phyloP scores from a whole-genome alignment of 352 stramenopile genomes.

The Pythium periplocum region DNA sequence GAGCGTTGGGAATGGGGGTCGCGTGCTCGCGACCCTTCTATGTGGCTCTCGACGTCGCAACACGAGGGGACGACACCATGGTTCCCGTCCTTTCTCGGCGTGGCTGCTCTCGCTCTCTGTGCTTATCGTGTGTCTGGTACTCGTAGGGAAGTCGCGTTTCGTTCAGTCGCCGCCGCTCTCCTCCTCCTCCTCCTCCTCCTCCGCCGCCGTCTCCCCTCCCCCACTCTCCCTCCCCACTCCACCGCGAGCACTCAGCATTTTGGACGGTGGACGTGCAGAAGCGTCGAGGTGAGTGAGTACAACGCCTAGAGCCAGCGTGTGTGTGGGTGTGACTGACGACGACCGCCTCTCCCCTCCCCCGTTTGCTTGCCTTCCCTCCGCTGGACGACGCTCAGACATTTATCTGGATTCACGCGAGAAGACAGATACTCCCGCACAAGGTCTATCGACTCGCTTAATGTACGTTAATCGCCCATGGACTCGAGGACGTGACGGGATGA shows the following conservation, averaged over 20 bases:
- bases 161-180: slow-evolving; percentile 12
- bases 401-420: slow-evolving; percentile 15
- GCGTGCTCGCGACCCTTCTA: no score
- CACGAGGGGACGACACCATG: no score
- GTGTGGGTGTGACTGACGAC: background rate
- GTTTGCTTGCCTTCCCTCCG: slow-evolving; percentile 2
- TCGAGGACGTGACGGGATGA: no score
- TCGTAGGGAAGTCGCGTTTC: slow-evolving; percentile 12
- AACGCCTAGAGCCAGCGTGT: no score
- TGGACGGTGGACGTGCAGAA: slow-evolving; percentile 18
- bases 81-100: no score
- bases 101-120: no score
- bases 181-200: slow-evolving; percentile 9
- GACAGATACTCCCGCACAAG: slow-evolving; percentile 8
- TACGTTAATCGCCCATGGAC: slow-evolving; percentile 1
- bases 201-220: slow-evolving; percentile 11
- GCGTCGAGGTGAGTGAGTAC: background rate
- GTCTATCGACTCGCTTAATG: background rate
- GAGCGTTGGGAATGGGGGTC: no score
- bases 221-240: no score
- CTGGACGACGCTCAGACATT: background rate
- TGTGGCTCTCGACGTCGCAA: no score
- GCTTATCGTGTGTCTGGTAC: background rate
- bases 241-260: slow-evolving; percentile 16
- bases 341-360: background rate